A percentile compares a stretch with the other conserved stretches of the same genome.
Conservation (phyloP, 768 basidiomycete genomes). For the Calocera cornea region DNA sequence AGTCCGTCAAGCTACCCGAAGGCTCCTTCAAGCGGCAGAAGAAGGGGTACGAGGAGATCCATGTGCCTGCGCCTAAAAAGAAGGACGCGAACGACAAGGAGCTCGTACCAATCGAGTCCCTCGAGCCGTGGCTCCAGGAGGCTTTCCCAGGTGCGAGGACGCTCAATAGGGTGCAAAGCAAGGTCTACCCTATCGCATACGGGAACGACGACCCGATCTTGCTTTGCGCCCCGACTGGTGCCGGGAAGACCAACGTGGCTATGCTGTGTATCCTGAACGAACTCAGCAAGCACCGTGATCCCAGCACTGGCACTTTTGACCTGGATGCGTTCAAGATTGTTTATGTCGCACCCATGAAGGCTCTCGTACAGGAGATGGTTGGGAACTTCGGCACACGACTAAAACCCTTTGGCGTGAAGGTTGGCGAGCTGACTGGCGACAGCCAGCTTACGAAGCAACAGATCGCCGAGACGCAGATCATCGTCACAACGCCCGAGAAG, state of each 20-base stretch:
- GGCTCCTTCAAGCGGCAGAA: slow-evolving; percentile 93
- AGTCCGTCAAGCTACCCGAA: slow-evolving; percentile 93
- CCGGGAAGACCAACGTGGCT: slow-evolving; percentile 99
- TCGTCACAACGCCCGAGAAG: slow-evolving; percentile 97
- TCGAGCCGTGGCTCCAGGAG: slow-evolving; percentile 77
- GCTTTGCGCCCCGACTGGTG: slow-evolving; percentile 95
- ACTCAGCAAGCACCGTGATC: slow-evolving; percentile 74
- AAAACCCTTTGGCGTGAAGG: slow-evolving; percentile 54
- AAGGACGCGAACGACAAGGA: slow-evolving; percentile 50
- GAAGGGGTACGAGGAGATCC: slow-evolving; percentile 97
- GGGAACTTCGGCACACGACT: slow-evolving; percentile 81
- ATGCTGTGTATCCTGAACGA: slow-evolving; percentile 91
- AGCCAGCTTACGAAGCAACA: slow-evolving; percentile 97
- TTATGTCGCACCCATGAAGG: slow-evolving; percentile 99
- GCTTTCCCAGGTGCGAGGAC: slow-evolving; percentile 68
- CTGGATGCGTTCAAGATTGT: slow-evolving; percentile 89
- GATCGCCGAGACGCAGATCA: slow-evolving; percentile 92
- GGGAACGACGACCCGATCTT: slow-evolving; percentile 81
- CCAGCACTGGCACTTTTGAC: slow-evolving; percentile 64
- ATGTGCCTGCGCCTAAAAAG: slow-evolving; percentile 84
- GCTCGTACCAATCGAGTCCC: slow-evolving; percentile 49
- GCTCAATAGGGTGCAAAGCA: slow-evolving; percentile 87
- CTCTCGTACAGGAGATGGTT: slow-evolving; percentile 97
- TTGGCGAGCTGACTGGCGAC: slow-evolving; percentile 94
- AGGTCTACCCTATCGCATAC: slow-evolving; percentile 83